A percentile compares a stretch with the other conserved stretches of the same genome.
Evolutionary conservation across 2,329 filamentous ascomycete species (phyloP).

Genomic region (Didymella glomerata): DNA sequence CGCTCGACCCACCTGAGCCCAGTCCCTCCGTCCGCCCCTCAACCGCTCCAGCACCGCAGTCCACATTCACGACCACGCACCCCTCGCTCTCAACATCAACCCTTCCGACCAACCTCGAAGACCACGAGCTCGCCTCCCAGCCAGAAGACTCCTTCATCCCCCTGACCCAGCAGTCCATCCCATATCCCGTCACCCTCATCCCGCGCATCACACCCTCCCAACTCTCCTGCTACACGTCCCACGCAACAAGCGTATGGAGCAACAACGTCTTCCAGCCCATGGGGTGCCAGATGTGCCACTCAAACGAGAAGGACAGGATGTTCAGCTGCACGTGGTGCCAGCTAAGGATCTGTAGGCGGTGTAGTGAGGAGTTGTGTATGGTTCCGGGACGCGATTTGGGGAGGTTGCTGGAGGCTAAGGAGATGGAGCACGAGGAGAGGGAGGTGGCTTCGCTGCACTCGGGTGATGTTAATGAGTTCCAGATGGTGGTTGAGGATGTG

Average conservation of each 20-base stretch:
- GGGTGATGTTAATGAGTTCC: background rate
- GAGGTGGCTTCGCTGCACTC: no score
- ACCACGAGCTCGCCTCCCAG: background rate
- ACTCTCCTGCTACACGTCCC: slow-evolving; percentile 44
- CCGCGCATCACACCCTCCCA: slow-evolving; percentile 45
- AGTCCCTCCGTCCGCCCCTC: slow-evolving; percentile 18
- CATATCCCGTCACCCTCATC: slow-evolving; percentile 25
- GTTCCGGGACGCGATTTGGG: slow-evolving; percentile 33
- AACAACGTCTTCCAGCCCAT: slow-evolving; percentile 46
- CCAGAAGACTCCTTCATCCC: slow-evolving; percentile 26
- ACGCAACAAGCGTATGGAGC: slow-evolving; percentile 39
- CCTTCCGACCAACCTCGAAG: background rate
- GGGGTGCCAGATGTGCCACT: slow-evolving; percentile 49
- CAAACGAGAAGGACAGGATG: slow-evolving; percentile 35
- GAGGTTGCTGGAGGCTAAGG: slow-evolving; percentile 26
- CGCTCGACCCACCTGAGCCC: slow-evolving; percentile 23
- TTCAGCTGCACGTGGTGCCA: slow-evolving; percentile 52
- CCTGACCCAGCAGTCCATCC: slow-evolving; percentile 31
- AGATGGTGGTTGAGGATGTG: slow-evolving; percentile 18
- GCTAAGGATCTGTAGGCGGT: slow-evolving; percentile 45
- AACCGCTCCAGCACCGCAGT: slow-evolving; percentile 17
- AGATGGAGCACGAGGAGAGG: background rate
- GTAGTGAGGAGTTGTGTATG: slow-evolving; percentile 36
- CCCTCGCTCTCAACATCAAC: slow-evolving; percentile 8
- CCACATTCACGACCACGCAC: slow-evolving; percentile 4